Percentiles rank a stretch among this genome's conserved stretches.
Conservation (phyloP, 2,329 filamentous ascomycete genomes). For the Phialocephala sp. region DNA sequence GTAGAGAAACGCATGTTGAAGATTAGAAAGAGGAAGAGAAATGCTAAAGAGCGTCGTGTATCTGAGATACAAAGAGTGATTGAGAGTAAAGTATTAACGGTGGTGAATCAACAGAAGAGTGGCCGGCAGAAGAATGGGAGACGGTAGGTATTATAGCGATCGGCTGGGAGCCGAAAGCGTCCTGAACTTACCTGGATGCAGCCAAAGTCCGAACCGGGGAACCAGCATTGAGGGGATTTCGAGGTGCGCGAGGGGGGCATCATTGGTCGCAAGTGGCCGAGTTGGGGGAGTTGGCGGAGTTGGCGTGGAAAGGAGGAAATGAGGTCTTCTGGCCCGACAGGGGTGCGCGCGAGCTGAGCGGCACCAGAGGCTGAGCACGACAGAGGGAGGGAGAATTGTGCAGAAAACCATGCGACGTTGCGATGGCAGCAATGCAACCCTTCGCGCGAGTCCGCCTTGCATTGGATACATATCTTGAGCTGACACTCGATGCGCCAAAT, state of each 20-base stretch:
- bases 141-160: neutral
- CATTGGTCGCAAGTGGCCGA: neutral
- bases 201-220: slow-evolving; percentile 6
- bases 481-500: neutral
- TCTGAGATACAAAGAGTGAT: slow-evolving; percentile 37
- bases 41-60: slow-evolving; percentile 39
- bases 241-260: slow-evolving; percentile 1
- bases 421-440: neutral
- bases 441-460: neutral
- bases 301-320: slow-evolving; percentile 15
- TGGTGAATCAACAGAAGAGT: slow-evolving; percentile 13
- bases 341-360: slow-evolving; percentile 10
- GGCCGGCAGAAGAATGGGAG: slow-evolving; percentile 8
- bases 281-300: neutral
- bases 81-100: slow-evolving; percentile 10
- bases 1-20: slow-evolving; percentile 40
- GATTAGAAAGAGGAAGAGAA: slow-evolving; percentile 19
- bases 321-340: slow-evolving; percentile 7
- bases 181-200: neutral
- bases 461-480: neutral
- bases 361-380: slow-evolving; percentile 11
- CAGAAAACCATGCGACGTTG: neutral
- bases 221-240: slow-evolving; percentile 17
- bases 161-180: slow-evolving; percentile 4
- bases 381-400: slow-evolving; percentile 4